These are phyloP conservation scores for Coniella lustricola DNA, from an alignment of 2,329 filamentous ascomycete genomes.

Conservation along the genomic window DNA sequence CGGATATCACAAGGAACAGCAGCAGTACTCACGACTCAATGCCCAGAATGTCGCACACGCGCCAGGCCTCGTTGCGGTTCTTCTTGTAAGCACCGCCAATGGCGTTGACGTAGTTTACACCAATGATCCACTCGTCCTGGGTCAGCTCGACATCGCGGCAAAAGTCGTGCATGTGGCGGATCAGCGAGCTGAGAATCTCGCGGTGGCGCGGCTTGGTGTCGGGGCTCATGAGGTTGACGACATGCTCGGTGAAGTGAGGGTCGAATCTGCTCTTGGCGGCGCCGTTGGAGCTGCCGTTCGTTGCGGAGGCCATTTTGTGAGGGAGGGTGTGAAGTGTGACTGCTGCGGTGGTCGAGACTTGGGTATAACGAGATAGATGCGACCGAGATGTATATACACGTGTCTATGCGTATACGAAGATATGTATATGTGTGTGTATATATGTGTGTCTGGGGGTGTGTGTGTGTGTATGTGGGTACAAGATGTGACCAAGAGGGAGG, in stretches of 20 bases:
- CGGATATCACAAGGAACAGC: too few species aligned
- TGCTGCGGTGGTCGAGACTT: too few species aligned
- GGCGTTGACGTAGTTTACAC: slow-evolving; percentile 50
- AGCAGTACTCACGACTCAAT: slow-evolving; percentile 38
- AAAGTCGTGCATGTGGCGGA: slow-evolving; percentile 57
- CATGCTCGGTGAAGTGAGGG: slow-evolving; percentile 48
- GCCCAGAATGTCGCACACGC: slow-evolving; percentile 56
- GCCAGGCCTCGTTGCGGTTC: slow-evolving; percentile 56
- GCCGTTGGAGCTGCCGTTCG: not conserved
- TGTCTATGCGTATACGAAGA: too few species aligned
- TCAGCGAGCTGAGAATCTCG: slow-evolving; percentile 46
- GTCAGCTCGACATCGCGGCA: slow-evolving; percentile 56
- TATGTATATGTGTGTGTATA: too few species aligned
- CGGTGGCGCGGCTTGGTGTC: slow-evolving; percentile 49
- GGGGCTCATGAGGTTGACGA: slow-evolving; percentile 54
- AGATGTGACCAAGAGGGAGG: too few species aligned
- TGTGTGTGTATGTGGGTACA: too few species aligned
- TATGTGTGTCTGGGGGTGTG: too few species aligned
- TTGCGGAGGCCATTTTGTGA: not conserved
- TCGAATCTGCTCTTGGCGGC: slow-evolving; percentile 13
- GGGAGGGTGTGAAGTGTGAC: not conserved
- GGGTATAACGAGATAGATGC: too few species aligned
- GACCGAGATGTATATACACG: too few species aligned
- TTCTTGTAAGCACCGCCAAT: slow-evolving; percentile 51
- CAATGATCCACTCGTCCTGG: slow-evolving; percentile 55